Evolutionary conservation across 2,329 filamentous ascomycete genomes (phyloP), one percentile per base, ranked within the genome.

Genomic region (Xylariaceae sp.): DNA sequence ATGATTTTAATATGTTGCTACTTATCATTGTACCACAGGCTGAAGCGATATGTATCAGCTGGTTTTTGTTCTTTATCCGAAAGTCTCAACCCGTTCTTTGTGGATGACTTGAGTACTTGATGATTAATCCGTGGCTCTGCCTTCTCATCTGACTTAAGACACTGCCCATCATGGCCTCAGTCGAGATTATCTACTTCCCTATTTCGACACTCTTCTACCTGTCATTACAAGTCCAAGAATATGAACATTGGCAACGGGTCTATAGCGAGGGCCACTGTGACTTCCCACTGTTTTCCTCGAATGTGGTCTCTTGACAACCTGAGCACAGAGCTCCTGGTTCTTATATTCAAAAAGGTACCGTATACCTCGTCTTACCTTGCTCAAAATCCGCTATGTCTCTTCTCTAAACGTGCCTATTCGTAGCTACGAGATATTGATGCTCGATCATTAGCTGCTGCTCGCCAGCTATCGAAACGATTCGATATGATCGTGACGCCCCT

Each of bases 401-500:
- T n/a, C 10, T 48, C 59, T 68, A 54, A 62, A 56, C 10, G 50
- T 32, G 26, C 43, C 3, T 18, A 7, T 32, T 57, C 53, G 7
- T 52, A 80, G 78, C 70, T 80, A 51, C 67, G 71, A 54, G 71
- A 74, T 41, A 65, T 74, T 52, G 74, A 79, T 53, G 32, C 53
- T 10, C 48, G 56, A 21, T 70, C 75, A 12, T 60, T 79, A 32
- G 65, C 67, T 19, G 59, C 62, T 40, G 66, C 70, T 50, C 75
- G 77, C n/a, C 62, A 70, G 48, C 62, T 76, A 20, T 80, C 74
- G 40, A 71, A 63, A 48, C 70, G 73, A 32, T 72, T 80, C 45
- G 67, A 79, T 51, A 68, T 69, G 16, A 73, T 80, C 41, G 71
- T 73, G 40, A 77, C 73, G 10, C 79, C 79, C 0, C 72, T 80